Conservation (phyloP, 2,329 filamentous ascomycete species). For the Incumbomyces delicatus region DNA sequence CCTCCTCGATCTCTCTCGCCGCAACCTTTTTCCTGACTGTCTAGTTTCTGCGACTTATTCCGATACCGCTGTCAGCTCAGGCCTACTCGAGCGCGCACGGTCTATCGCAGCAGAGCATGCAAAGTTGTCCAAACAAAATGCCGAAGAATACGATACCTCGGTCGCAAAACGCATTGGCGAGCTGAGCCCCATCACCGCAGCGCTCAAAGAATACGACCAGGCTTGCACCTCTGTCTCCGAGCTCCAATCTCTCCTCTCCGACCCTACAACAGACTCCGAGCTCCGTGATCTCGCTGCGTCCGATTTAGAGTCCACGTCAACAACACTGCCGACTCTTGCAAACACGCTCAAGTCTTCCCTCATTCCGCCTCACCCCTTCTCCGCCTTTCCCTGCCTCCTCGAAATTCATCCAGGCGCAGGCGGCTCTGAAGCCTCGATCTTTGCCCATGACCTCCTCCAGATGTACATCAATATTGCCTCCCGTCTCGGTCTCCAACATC, state of each 20-base stretch:
- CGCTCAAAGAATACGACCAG: constrained; percentile 48
- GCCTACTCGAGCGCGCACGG: constrained; percentile 47
- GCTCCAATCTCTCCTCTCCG: constrained; percentile 65
- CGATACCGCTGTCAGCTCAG: constrained; percentile 37
- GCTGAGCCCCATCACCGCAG: constrained; percentile 41
- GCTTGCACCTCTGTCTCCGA: constrained; percentile 54
- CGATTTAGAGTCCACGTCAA: constrained; percentile 60
- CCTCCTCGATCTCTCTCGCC: constrained; percentile 7
- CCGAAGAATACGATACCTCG: constrained; percentile 45
- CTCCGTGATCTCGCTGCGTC: constrained; percentile 50
- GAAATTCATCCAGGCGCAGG: constrained; percentile 89
- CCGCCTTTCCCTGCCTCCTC: constrained; percentile 76
- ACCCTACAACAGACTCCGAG: constrained; percentile 51
- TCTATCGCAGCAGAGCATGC: constrained; percentile 46
- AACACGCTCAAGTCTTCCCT: constrained; percentile 64
- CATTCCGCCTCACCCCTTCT: constrained; percentile 82
- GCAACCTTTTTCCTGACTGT: constrained; percentile 14
- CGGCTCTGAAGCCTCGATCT: constrained; percentile 82
- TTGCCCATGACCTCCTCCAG: constrained; percentile 73
- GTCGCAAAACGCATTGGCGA: constrained; percentile 49
- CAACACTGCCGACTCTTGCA: constrained; percentile 53
- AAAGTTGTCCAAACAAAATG: constrained; percentile 42
- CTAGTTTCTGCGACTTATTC: no score
- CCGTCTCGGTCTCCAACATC: constrained; percentile 54
- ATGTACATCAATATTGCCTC: constrained; percentile 83